phyloP scores from a whole-genome alignment of 2,329 filamentous ascomycete species.

The Trichoderma afroharzianum region DNA sequence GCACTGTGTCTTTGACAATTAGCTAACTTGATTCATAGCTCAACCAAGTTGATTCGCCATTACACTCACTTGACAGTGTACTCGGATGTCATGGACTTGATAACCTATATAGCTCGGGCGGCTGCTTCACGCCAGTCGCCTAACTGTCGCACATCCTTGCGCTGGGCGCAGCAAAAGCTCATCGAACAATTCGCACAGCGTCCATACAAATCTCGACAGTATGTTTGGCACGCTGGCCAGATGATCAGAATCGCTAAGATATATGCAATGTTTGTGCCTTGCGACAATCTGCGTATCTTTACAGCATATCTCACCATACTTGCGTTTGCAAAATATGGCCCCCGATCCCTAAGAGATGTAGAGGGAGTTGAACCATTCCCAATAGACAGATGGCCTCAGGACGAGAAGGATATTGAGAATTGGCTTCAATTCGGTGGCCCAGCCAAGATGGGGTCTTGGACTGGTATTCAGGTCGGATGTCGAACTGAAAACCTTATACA shows the following conservation, averaged over 20 bases:
- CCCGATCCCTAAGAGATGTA: neutral
- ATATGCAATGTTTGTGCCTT: conserved; percentile 29
- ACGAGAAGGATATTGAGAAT: conserved; percentile 4
- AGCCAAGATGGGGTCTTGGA: conserved; percentile 24
- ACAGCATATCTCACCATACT: conserved; percentile 32
- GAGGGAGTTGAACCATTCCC: conserved; percentile 9
- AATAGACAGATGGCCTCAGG: conserved; percentile 19
- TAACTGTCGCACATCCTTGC: conserved; percentile 10
- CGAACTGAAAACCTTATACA: conserved; percentile 19
- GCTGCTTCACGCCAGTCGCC: conserved; percentile 9
- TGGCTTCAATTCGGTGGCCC: conserved; percentile 28
- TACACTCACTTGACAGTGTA: conserved; percentile 29
- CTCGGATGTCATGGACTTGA: conserved; percentile 28
- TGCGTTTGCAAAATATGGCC: conserved; percentile 26
- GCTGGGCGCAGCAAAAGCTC: conserved; percentile 25
- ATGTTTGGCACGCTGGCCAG: conserved; percentile 30
- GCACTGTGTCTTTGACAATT: neutral
- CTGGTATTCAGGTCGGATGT: neutral
- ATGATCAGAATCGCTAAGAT: conserved; percentile 30
- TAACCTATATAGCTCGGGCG: conserved; percentile 30
- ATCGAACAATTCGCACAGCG: conserved; percentile 23
- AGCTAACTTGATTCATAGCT: neutral
- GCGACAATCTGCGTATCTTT: conserved; percentile 32
- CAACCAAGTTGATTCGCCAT: conserved; percentile 27
- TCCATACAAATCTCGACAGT: conserved; percentile 20